phyloP scores from a whole-genome alignment of 139 green algal species.

The Coelastrella sp. region DNA sequence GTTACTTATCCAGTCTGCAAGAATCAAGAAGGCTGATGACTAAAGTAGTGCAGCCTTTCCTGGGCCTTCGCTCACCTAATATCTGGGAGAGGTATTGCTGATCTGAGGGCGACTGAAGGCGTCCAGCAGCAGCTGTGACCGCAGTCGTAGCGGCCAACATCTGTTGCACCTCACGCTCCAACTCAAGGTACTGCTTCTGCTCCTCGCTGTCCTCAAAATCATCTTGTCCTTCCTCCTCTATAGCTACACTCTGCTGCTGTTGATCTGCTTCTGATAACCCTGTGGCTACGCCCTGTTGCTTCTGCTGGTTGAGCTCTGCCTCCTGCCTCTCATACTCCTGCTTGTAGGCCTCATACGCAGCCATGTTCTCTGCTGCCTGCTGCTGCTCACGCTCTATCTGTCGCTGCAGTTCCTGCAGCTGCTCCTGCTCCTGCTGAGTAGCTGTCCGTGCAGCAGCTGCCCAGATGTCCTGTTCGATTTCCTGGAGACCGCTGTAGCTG shows the following conservation, averaged over 20 bases:
- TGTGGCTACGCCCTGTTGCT: not conserved
- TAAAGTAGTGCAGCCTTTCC: not conserved
- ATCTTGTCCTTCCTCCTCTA: not conserved
- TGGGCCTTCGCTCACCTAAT: slow-evolving; percentile 21
- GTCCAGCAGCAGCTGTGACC: slow-evolving; percentile 2
- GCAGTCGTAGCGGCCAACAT: slow-evolving; percentile 43
- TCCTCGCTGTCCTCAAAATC: slow-evolving; percentile 27
- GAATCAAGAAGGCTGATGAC: not conserved
- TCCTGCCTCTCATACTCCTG: slow-evolving; percentile 8
- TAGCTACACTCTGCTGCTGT: not conserved
- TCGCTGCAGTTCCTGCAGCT: slow-evolving; percentile 8
- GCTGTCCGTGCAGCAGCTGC: not conserved
- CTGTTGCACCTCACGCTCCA: slow-evolving; percentile 39
- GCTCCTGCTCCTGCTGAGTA: slow-evolving; percentile 20
- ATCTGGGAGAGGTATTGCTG: slow-evolving; percentile 48
- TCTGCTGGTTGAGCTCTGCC: not conserved
- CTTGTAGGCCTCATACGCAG: slow-evolving; percentile 10
- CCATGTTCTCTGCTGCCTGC: not conserved
- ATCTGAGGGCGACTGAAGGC: not conserved
- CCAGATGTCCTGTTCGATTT: not conserved
- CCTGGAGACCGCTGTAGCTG: not conserved
- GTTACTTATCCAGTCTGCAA: no score
- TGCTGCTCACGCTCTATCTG: not conserved
- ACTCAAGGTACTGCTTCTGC: slow-evolving; percentile 4
- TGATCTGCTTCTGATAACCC: not conserved